Conservation (phyloP, 2,329 filamentous ascomycete species). For the Clonostachys rosea region DNA sequence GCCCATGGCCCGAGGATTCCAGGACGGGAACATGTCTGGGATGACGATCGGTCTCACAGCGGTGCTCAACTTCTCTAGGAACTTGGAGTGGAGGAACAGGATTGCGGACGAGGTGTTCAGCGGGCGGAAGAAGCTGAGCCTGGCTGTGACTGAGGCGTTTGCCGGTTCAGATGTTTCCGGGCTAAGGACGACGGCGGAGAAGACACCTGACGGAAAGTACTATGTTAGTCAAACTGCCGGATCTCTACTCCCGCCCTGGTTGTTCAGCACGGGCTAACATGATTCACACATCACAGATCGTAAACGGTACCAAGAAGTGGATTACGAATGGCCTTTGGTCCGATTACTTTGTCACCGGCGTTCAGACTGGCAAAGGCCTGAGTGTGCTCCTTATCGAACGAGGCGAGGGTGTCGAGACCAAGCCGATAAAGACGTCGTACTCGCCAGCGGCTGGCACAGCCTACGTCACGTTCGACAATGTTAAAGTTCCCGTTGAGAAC, state of each 20-base stretch:
- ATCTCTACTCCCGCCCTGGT: neutral
- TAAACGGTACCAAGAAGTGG: constrained; percentile 79
- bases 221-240: constrained; percentile 45
- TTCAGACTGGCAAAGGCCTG: constrained; percentile 74
- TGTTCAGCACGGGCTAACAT: neutral
- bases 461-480: constrained; percentile 79
- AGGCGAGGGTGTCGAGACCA: constrained; percentile 71
- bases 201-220: constrained; percentile 70
- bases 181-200: constrained; percentile 71
- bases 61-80: constrained; percentile 71
- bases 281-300: constrained; percentile 27
- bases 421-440: constrained; percentile 76
- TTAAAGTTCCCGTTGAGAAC: constrained; percentile 77
- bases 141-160: constrained; percentile 86
- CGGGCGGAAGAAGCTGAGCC: constrained; percentile 82
- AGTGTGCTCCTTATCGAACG: constrained; percentile 73
- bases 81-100: constrained; percentile 60
- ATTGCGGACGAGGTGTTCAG: constrained; percentile 70
- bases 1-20: constrained; percentile 71
- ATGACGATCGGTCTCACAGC: constrained; percentile 81
- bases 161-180: constrained; percentile 77
- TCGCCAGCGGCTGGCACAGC: constrained; percentile 74
- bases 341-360: constrained; percentile 81
- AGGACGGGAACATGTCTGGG: constrained; percentile 82
- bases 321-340: constrained; percentile 77